phyloP scores from a whole-genome alignment of 192 early-diverging fungal genomes.

The Backusella australiensis region DNA sequence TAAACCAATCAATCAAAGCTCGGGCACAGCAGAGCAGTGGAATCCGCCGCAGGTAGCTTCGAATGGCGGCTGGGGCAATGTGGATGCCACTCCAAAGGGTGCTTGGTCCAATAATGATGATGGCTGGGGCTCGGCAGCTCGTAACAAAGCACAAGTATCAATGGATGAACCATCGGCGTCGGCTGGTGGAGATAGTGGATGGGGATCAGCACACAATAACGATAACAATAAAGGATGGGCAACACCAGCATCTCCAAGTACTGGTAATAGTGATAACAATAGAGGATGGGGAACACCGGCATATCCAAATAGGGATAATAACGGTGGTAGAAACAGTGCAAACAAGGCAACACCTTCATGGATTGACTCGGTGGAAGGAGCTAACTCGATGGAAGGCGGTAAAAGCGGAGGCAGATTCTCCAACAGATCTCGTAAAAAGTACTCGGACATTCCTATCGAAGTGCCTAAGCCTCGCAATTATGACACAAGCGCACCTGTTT shows the following conservation, averaged over 20 bases:
- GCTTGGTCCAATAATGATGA: neutral
- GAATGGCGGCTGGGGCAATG: neutral
- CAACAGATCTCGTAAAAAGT: neutral
- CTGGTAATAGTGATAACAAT: neutral
- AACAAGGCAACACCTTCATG: neutral
- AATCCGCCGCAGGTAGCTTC: neutral
- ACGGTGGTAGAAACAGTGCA: neutral
- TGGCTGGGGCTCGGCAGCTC: neutral
- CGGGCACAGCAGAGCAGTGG: neutral
- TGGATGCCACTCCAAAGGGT: neutral
- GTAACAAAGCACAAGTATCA: neutral
- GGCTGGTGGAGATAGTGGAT: neutral
- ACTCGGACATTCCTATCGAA: neutral
- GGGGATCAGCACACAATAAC: neutral
- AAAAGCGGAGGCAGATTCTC: neutral
- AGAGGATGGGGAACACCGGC: neutral
- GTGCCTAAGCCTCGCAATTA: constrained; percentile 12
- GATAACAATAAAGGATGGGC: neutral
- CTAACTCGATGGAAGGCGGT: neutral
- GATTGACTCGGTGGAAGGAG: neutral
- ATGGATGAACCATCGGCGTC: neutral
- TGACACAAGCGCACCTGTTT: neutral
- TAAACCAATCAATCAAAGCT: neutral
- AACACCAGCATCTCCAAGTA: neutral
- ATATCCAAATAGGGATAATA: neutral